Conservation (phyloP, 2,329 filamentous ascomycete genomes). For the Penicillium paneum region DNA sequence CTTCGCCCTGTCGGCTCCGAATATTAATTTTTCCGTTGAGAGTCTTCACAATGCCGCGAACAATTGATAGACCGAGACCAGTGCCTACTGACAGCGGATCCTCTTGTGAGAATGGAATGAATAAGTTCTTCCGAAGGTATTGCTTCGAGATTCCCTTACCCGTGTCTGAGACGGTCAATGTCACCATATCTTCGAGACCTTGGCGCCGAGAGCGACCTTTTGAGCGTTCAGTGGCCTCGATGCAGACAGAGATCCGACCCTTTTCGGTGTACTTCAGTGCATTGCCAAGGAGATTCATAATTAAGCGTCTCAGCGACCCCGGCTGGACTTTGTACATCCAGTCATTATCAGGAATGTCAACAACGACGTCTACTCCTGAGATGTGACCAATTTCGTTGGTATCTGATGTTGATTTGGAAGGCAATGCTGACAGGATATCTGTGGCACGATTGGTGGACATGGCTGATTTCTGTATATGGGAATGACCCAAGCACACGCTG, state of each 20-base stretch:
- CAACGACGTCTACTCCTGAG: background rate
- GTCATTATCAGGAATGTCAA: conserved; percentile 5
- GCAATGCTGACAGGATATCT: background rate
- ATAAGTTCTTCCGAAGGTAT: conserved; percentile 57
- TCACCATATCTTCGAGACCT: conserved; percentile 9
- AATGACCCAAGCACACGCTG: conserved; percentile 23
- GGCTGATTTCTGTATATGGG: conserved; percentile 4
- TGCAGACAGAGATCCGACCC: conserved; percentile 24
- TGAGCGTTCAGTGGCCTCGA: background rate
- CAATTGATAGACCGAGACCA: conserved; percentile 62
- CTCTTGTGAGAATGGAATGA: conserved; percentile 62
- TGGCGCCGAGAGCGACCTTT: conserved; percentile 12
- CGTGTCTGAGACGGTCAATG: conserved; percentile 55
- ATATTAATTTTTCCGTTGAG: conserved; percentile 10
- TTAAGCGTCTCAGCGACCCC: conserved; percentile 26
- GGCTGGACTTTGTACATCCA: conserved; percentile 26
- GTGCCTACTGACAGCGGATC: conserved; percentile 55
- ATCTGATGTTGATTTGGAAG: background rate
- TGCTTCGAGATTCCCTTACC: conserved; percentile 60
- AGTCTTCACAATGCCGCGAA: conserved; percentile 36
- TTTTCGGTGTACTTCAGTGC: conserved; percentile 30
- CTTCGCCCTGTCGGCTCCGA: conserved; percentile 6
- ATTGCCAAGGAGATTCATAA: conserved; percentile 36
- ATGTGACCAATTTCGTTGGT: background rate
- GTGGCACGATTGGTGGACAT: background rate